phyloP scores from a whole-genome alignment of 2,329 filamentous ascomycete genomes.

The Escovopsis sp. region DNA sequence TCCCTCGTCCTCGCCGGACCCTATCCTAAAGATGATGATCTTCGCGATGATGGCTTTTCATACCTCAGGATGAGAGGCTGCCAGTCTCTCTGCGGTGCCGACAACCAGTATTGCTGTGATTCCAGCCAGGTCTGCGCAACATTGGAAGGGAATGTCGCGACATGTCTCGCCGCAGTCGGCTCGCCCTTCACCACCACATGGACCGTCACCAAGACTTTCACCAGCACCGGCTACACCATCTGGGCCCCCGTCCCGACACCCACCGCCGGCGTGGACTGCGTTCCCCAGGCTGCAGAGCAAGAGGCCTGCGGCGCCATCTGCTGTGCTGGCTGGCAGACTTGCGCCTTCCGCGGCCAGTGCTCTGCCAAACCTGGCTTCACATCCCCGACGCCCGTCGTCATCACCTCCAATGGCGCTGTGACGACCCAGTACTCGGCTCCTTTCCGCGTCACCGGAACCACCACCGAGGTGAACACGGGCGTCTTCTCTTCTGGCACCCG shows the following conservation, averaged over 20 bases:
- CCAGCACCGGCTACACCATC: conserved; percentile 40
- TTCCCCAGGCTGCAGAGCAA: conserved; percentile 36
- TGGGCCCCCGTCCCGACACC: conserved; percentile 29
- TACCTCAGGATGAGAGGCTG: conserved; percentile 36
- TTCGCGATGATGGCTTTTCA: conserved; percentile 32
- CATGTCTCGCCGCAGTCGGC: conserved; percentile 25
- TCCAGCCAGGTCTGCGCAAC: conserved; percentile 36
- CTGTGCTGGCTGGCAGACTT: conserved; percentile 56
- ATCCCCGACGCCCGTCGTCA: conserved; percentile 24
- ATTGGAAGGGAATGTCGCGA: conserved; percentile 29
- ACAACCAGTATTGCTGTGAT: conserved; percentile 41
- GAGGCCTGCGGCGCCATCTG: conserved; percentile 53
- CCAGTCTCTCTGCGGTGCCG: conserved; percentile 35
- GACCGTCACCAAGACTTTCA: conserved; percentile 44
- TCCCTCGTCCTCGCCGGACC: conserved; percentile 27
- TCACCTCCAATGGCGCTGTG: conserved; percentile 30
- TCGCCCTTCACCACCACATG: conserved; percentile 39
- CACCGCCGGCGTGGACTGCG: conserved; percentile 31
- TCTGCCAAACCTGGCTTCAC: conserved; percentile 33
- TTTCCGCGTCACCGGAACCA: conserved; percentile 38
- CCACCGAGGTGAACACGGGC: conserved; percentile 37
- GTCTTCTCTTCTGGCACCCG: conserved; percentile 24
- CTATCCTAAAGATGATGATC: conserved; percentile 33
- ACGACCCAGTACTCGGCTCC: conserved; percentile 39
- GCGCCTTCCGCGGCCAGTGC: conserved; percentile 44